These are phyloP conservation scores for Isoetes taiwanensis DNA, from an alignment of 75 land plant species.

Conservation along the genomic window DNA sequence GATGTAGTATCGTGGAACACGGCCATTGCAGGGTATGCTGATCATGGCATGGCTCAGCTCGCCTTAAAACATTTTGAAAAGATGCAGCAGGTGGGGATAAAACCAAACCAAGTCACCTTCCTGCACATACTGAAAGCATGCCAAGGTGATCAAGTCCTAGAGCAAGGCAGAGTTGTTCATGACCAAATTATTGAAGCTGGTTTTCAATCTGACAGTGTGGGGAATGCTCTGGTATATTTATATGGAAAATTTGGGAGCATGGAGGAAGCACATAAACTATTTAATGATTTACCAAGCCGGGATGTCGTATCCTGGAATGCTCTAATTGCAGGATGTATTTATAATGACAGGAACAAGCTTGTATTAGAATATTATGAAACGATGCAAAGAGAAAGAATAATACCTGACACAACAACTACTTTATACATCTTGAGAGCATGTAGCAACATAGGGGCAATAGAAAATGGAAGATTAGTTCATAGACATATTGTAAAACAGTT, in stretches of 20 bases:
- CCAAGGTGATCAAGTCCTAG: constrained; percentile 13
- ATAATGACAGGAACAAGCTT: too few relatives aligned
- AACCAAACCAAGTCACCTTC: constrained; percentile 32
- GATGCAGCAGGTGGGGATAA: constrained; percentile 30
- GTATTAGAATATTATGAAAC: too few relatives aligned
- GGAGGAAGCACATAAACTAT: constrained; percentile 18
- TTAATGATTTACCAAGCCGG: constrained; percentile 29
- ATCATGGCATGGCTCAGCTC: neutral
- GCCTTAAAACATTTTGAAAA: constrained; percentile 24
- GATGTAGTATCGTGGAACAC: constrained; percentile 35
- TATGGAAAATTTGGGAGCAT: constrained; percentile 23
- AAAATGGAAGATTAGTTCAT: too few relatives aligned
- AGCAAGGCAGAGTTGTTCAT: constrained; percentile 29
- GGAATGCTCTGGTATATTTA: constrained; percentile 25
- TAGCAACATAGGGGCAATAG: too few relatives aligned
- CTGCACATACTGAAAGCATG: constrained; percentile 34
- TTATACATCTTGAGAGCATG: too few relatives aligned
- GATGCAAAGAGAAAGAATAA: too few relatives aligned
- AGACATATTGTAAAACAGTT: too few relatives aligned
- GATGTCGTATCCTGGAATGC: too few relatives aligned
- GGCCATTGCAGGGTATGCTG: constrained; percentile 21
- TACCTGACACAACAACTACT: too few relatives aligned
- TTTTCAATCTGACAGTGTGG: constrained; percentile 15
- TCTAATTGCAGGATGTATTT: too few relatives aligned
- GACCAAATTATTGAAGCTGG: constrained; percentile 26